Percentiles rank a stretch among this genome's conserved stretches.
phyloP scores from a whole-genome alignment of 257 asterid species.

The Leonotis leonurus region DNA sequence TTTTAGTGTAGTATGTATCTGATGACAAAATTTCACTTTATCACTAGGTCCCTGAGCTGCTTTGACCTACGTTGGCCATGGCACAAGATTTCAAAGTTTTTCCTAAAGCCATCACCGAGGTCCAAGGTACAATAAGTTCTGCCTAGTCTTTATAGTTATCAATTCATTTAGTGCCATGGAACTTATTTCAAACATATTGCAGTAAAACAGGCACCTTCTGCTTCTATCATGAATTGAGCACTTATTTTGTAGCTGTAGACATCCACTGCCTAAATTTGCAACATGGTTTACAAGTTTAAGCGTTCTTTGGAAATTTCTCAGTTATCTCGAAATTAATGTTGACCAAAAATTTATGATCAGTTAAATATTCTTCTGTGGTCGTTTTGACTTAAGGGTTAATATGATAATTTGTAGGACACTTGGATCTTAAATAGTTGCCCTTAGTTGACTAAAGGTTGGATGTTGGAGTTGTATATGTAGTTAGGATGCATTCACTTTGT shows the following conservation, averaged over 20 bases:
- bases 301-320: constrained; percentile 4
- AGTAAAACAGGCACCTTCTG: background rate
- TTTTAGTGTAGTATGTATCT: background rate
- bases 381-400: background rate
- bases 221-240: constrained; percentile 2
- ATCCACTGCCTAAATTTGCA: background rate
- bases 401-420: constrained; percentile 4
- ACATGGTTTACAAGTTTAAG: background rate
- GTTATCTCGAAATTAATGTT: background rate
- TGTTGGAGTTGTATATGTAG: background rate
- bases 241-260: background rate
- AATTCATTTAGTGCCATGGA: background rate
- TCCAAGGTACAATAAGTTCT: constrained; percentile 57
- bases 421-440: background rate
- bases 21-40: constrained; percentile 1
- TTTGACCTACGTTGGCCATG: constrained; percentile 99
- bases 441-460: background rate
- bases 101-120: constrained; percentile 66
- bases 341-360: background rate
- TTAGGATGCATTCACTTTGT: background rate
- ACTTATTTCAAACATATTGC: constrained; percentile 2
- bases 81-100: constrained; percentile 59
- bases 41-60: constrained; percentile 76
- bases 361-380: background rate
- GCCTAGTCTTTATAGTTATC: background rate